These are phyloP conservation scores for Ambrosiella xylebori DNA, from an alignment of 2,329 filamentous ascomycete species.

Conservation along the genomic window DNA sequence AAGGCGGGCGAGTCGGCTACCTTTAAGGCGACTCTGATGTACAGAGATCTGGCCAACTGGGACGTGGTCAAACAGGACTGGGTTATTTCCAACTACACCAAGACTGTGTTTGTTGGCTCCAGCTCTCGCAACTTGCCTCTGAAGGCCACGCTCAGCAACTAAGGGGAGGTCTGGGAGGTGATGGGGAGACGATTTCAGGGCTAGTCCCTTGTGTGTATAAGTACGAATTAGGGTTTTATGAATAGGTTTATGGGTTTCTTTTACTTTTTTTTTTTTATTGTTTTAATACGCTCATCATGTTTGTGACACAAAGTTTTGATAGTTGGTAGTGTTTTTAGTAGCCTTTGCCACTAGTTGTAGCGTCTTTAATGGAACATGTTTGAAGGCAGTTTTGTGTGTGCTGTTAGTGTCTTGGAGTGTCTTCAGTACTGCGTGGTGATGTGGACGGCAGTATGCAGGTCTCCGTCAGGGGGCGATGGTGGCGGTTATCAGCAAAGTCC, in stretches of 20 bases:
- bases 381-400: too few species aligned
- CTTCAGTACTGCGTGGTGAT: too few species aligned
- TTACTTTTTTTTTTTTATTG: neutral
- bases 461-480: too few species aligned
- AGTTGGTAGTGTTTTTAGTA: neutral
- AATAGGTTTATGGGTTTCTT: neutral
- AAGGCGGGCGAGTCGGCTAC: slow-evolving; percentile 47
- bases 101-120: slow-evolving; percentile 37
- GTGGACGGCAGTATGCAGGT: too few species aligned
- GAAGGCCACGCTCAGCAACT: slow-evolving; percentile 16
- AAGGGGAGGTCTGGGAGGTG: neutral
- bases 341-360: neutral
- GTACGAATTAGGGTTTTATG: neutral
- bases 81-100: slow-evolving; percentile 38
- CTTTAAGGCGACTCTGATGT: slow-evolving; percentile 53
- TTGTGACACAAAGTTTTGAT: neutral
- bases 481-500: too few species aligned
- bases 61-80: slow-evolving; percentile 67
- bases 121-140: slow-evolving; percentile 38
- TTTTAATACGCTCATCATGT: neutral
- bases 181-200: neutral
- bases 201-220: neutral
- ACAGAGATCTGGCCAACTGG: slow-evolving; percentile 80
- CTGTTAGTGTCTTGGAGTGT: too few species aligned
- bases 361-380: too few species aligned